These are phyloP conservation scores for Penium margaritaceum DNA, from an alignment of 139 green algal species.

Conservation along the genomic window DNA sequence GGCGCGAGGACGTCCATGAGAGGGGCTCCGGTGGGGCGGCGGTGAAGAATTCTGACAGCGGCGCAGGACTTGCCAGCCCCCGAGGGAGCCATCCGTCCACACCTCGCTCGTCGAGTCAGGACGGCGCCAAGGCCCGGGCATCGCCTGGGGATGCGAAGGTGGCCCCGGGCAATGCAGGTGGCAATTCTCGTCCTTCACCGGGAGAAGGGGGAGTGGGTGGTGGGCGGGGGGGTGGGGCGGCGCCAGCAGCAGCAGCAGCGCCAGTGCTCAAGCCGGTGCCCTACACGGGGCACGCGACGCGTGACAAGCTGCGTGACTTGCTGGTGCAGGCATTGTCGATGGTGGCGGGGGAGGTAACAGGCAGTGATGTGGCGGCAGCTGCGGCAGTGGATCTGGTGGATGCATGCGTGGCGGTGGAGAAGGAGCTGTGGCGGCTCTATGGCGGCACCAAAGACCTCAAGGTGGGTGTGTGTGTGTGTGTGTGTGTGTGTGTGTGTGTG, in stretches of 20 bases:
- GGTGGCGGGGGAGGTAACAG: background rate
- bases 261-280: background rate
- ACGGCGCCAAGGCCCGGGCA: background rate
- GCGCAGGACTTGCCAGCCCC: too few species aligned
- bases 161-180: background rate
- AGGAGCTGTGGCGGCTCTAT: conserved; percentile 29
- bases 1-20: background rate
- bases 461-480: background rate
- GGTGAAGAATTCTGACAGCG: too few species aligned
- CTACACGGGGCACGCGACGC: conserved; percentile 25
- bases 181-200: too few species aligned
- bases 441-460: conserved; percentile 42
- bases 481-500: too few species aligned
- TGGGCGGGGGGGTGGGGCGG: background rate
- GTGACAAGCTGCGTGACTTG: conserved; percentile 31
- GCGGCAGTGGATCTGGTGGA: background rate
- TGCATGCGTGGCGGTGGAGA: conserved; percentile 26
- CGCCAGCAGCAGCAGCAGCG: background rate
- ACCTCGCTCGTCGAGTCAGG: background rate
- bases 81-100: too few species aligned
- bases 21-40: background rate
- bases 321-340: conserved; percentile 36
- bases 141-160: background rate
- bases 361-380: background rate
- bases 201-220: background rate